These are phyloP conservation scores for Bothriochloa decipiens DNA, from an alignment of 176 grass and related monocot genomes.

Conservation along the genomic window DNA sequence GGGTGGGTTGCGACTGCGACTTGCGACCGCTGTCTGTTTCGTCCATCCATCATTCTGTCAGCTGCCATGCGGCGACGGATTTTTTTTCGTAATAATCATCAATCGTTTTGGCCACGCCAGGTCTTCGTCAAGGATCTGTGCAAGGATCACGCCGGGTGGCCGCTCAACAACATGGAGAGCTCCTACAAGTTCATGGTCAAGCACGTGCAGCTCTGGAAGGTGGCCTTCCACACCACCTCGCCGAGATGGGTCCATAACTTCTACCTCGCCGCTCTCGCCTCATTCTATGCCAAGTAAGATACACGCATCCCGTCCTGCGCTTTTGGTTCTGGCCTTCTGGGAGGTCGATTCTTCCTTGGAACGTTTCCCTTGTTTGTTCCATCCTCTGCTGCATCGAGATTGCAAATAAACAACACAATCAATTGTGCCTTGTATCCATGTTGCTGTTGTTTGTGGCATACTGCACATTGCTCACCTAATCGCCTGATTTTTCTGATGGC, in stretches of 20 bases:
- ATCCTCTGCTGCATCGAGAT: slow-evolving; percentile 29
- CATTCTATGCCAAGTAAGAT: slow-evolving; percentile 84
- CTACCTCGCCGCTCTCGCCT: slow-evolving; percentile 84
- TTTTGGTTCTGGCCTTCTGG: not conserved
- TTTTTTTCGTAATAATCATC: not conserved
- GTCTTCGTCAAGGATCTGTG: slow-evolving; percentile 97
- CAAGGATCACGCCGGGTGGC: slow-evolving; percentile 97
- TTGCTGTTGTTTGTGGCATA: slow-evolving; percentile 37
- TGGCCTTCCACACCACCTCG: slow-evolving; percentile 94
- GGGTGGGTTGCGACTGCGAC: slow-evolving; percentile 39
- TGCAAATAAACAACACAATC: slow-evolving; percentile 28
- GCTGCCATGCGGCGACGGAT: not conserved
- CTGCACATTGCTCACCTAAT: slow-evolving; percentile 34
- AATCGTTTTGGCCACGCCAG: slow-evolving; percentile 33
- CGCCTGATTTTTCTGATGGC: slow-evolving; percentile 19
- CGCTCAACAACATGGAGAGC: slow-evolving; percentile 95
- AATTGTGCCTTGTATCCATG: slow-evolving; percentile 7
- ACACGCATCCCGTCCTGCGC: too few relatives aligned
- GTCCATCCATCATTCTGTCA: too few relatives aligned
- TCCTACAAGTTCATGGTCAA: slow-evolving; percentile 99
- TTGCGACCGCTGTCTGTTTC: too few relatives aligned
- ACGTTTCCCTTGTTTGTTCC: slow-evolving; percentile 35
- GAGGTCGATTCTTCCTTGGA: not conserved
- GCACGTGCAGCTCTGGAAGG: slow-evolving; percentile 99
- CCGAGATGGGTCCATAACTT: slow-evolving; percentile 89